Evolutionary conservation across 352 stramenopile genomes (phyloP).

Genomic region (Phytophthora idaei): DNA sequence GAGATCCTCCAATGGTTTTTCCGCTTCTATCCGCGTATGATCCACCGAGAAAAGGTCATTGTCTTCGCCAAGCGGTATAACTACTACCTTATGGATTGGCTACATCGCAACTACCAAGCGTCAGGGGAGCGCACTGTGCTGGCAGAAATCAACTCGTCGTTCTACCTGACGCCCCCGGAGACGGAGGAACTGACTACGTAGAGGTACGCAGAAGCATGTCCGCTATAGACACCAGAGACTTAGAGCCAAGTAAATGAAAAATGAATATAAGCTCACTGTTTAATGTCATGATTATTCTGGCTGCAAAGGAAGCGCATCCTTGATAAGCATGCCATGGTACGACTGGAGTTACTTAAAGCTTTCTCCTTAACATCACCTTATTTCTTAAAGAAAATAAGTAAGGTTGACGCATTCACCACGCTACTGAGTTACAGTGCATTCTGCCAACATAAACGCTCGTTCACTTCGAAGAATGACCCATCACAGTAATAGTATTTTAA

Average conservation of each 20-base stretch:
- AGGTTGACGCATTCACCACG: too few species aligned
- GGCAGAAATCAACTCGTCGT: conserved; percentile 44
- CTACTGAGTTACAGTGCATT: too few species aligned
- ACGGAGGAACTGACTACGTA: conserved; percentile 28
- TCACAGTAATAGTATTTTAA: too few species aligned
- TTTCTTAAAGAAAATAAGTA: too few species aligned
- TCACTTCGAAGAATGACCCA: too few species aligned
- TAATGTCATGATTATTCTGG: too few species aligned
- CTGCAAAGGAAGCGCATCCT: too few species aligned
- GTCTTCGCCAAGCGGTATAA: conserved; percentile 48
- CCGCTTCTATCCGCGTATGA: conserved; percentile 39
- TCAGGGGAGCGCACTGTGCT: conserved; percentile 39
- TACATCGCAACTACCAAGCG: conserved; percentile 44
- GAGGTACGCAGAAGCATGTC: background rate
- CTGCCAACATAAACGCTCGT: too few species aligned
- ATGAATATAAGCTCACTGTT: background rate
- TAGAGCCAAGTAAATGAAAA: background rate
- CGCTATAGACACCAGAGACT: too few species aligned
- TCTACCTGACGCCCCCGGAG: conserved; percentile 40
- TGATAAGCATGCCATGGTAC: too few species aligned
- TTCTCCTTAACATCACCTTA: too few species aligned
- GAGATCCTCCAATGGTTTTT: conserved; percentile 48
- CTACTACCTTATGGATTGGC: conserved; percentile 50
- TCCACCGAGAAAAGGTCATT: conserved; percentile 47
- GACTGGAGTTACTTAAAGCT: too few species aligned